Evolutionary conservation across 768 basidiomycete species (phyloP).

Genomic region (Russula dissimulans): DNA sequence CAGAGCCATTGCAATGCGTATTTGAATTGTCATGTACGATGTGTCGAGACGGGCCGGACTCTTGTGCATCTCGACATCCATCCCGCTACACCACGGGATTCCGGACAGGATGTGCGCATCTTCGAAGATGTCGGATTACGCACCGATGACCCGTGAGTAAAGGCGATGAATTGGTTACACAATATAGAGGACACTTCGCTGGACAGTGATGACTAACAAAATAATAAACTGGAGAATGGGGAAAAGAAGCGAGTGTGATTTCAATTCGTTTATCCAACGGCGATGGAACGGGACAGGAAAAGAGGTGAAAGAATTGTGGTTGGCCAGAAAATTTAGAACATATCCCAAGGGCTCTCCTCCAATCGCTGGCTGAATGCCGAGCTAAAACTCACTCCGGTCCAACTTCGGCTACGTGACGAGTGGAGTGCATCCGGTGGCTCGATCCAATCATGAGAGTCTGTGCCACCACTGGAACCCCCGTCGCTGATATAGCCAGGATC

Average conservation of each 20-base stretch:
- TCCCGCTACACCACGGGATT: too few species aligned
- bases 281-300: not conserved
- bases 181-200: not conserved
- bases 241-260: not conserved
- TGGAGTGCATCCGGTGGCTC: constrained; percentile 13
- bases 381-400: constrained; percentile 34
- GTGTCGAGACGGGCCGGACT: too few species aligned
- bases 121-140: too few species aligned
- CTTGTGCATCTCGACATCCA: too few species aligned
- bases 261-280: not conserved
- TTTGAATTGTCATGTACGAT: too few species aligned
- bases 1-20: too few species aligned
- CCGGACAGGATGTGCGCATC: too few species aligned
- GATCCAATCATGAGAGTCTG: constrained; percentile 17
- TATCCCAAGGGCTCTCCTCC: constrained; percentile 20
- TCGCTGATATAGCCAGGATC: constrained; percentile 3
- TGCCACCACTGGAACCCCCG: constrained; percentile 11
- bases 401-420: constrained; percentile 6
- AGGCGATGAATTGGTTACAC: too few species aligned
- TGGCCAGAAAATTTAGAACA: constrained; percentile 18
- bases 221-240: not conserved
- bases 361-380: constrained; percentile 29
- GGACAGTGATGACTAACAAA: not conserved
- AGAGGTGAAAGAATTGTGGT: not conserved
- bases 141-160: too few species aligned